Percentiles rank a stretch among this genome's conserved stretches.
phyloP scores from a whole-genome alignment of 2,329 filamentous ascomycete species.

The Trichoderma oligosporum region DNA sequence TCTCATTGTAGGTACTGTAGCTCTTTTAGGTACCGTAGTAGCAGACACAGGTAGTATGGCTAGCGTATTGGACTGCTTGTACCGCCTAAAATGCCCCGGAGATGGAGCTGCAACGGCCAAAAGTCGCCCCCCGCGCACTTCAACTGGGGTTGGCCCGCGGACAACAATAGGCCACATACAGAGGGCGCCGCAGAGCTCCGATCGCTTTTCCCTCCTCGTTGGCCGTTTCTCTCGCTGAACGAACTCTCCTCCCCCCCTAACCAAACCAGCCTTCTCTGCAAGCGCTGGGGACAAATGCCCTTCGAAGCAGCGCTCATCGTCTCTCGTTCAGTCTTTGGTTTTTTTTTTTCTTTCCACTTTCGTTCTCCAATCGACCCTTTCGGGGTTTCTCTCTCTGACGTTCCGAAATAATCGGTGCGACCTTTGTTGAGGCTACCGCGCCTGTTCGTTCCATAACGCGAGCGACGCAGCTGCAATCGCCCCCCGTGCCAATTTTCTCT shows the following conservation, averaged over 20 bases:
- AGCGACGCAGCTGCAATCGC: not conserved
- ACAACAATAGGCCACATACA: slow-evolving; percentile 11
- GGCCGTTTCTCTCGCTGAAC: slow-evolving; percentile 7
- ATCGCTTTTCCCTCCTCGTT: not conserved
- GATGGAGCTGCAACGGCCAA: no score
- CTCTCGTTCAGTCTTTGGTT: slow-evolving; percentile 15
- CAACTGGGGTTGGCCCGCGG: not conserved
- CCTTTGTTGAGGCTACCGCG: not conserved
- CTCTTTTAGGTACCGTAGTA: no score
- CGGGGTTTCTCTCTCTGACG: not conserved
- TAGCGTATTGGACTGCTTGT: slow-evolving; percentile 1
- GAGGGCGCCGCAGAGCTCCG: slow-evolving; percentile 4
- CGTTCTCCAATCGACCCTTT: not conserved
- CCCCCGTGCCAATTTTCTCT: slow-evolving; percentile 9
- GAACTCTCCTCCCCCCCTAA: slow-evolving; percentile 14
- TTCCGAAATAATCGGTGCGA: not conserved
- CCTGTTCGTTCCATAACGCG: slow-evolving; percentile 1
- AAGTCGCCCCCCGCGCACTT: slow-evolving; percentile 10
- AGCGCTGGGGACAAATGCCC: slow-evolving; percentile 4
- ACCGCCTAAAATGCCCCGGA: slow-evolving; percentile 12
- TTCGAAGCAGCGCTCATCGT: slow-evolving; percentile 14
- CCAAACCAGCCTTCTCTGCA: slow-evolving; percentile 13
- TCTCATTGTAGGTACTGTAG: no score
- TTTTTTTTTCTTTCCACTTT: not conserved
- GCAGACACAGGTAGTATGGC: not conserved